Conservation (phyloP, 1,139 yeast genomes). For the Candida sp. region DNA sequence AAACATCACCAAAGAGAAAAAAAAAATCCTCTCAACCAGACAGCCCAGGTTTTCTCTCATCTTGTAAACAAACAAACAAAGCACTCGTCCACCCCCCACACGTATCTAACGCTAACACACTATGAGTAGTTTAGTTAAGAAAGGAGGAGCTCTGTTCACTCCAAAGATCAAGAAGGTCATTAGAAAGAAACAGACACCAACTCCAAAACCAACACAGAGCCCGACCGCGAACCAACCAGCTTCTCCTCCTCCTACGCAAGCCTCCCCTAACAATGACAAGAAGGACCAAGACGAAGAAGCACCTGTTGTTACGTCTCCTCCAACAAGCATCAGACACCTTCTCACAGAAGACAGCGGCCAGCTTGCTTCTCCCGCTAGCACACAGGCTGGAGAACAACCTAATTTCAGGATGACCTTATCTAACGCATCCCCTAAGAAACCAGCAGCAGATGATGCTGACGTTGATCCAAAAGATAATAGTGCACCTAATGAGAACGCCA, state of each 20-base stretch:
- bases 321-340: background rate
- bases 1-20: constrained; percentile 4
- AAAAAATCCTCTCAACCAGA: background rate
- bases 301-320: background rate
- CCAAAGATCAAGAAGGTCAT: constrained; percentile 38
- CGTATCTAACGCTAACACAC: too few relatives aligned
- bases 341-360: background rate
- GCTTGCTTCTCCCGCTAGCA: constrained; percentile 6
- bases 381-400: constrained; percentile 4
- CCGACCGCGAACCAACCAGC: constrained; percentile 25
- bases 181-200: constrained; percentile 21
- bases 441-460: constrained; percentile 20
- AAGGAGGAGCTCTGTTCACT: constrained; percentile 40
- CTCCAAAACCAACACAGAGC: constrained; percentile 20
- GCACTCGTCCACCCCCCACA: too few relatives aligned
- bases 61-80: too few relatives aligned
- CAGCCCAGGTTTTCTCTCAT: background rate
- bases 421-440: constrained; percentile 3
- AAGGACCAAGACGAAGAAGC: too few relatives aligned
- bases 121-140: constrained; percentile 57
- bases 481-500: background rate
- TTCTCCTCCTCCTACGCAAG: too few relatives aligned
- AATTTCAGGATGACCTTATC: constrained; percentile 10
- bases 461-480: constrained; percentile 27
- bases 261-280: background rate